Evolutionary conservation across 371 early-diverging fungal genomes (phyloP).

Genomic region (Saksenaea vasiformis): DNA sequence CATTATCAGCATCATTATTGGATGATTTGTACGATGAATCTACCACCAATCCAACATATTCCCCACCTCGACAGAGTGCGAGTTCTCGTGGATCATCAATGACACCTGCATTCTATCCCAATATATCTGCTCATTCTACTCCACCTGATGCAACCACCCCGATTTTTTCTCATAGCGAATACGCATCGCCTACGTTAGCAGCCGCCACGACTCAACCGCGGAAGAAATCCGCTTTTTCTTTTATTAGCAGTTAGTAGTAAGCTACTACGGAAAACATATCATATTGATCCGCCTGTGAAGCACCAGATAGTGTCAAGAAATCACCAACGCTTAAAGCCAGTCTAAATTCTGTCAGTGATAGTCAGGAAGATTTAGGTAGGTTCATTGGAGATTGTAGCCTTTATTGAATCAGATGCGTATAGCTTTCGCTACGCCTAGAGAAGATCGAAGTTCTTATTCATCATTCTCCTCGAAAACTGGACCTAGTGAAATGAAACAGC

Average conservation of each 20-base stretch:
- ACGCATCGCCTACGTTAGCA: not conserved
- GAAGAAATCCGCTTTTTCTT: not conserved
- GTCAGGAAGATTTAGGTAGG: not conserved
- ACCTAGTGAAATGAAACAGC: constrained; percentile 8
- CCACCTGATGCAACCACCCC: not conserved
- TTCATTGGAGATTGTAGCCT: not conserved
- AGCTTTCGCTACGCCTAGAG: not conserved
- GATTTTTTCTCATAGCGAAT: not conserved
- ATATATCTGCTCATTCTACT: not conserved
- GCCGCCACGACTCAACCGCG: not conserved
- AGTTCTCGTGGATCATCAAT: not conserved
- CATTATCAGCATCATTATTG: not conserved
- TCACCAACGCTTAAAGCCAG: not conserved
- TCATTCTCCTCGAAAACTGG: not conserved
- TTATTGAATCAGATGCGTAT: not conserved
- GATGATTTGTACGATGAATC: not conserved
- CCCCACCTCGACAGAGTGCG: not conserved
- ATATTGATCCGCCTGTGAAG: not conserved
- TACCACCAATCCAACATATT: not conserved
- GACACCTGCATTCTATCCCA: not conserved
- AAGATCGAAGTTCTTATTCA: not conserved
- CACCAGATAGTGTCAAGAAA: not conserved
- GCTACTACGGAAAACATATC: not conserved
- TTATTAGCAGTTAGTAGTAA: not conserved
- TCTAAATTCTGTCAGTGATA: not conserved